Conservation (phyloP, 2,329 filamentous ascomycete genomes). For the Colletotrichum cordylinicola region DNA sequence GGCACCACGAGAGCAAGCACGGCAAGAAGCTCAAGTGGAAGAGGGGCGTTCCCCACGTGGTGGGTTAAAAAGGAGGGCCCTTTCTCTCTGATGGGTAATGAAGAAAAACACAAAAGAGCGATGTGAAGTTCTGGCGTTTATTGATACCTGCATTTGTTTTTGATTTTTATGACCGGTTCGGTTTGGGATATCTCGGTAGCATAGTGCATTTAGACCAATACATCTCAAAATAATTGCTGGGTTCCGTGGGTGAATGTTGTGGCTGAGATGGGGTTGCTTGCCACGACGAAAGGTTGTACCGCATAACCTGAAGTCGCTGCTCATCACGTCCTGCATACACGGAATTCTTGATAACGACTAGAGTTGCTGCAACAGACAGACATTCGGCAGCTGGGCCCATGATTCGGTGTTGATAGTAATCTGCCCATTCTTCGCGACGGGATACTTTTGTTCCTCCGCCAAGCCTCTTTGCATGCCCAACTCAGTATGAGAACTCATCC, state of each 20-base stretch:
- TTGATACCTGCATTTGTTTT: neutral
- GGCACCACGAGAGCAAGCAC: conserved; percentile 25
- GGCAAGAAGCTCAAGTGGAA: conserved; percentile 24
- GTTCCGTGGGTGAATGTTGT: neutral
- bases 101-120: neutral
- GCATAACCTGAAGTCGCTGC: rapidly evolving
- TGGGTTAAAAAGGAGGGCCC: conserved; percentile 2
- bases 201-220: conserved; percentile 10
- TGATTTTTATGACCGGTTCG: conserved; percentile 1
- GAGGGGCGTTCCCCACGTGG: conserved; percentile 19
- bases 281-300: neutral
- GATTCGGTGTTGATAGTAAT: no score
- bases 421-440: no score
- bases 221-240: neutral
- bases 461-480: no score
- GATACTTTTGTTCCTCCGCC: no score
- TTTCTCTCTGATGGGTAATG: neutral
- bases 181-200: conserved; percentile 10
- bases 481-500: no score
- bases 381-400: no score
- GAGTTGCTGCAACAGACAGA: neutral
- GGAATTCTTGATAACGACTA: neutral
- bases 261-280: neutral
- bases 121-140: conserved; percentile 11
- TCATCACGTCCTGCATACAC: rapidly evolving